Evolutionary conservation across 164 flowering plant genomes (phyloP).

Genomic region (Nymphaea colorata): DNA sequence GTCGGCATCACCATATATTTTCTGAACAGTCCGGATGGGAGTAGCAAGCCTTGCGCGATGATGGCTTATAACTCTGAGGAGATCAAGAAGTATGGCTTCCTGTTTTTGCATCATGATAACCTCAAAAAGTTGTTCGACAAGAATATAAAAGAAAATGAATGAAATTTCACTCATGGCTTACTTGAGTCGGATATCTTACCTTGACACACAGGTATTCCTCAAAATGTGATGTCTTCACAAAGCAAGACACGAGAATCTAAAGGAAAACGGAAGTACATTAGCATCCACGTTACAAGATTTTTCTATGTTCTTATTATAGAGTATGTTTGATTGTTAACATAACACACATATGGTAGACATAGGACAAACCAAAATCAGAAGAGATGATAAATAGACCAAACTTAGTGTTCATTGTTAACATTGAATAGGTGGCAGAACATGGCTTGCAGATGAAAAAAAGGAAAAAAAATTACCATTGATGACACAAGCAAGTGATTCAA

Average conservation of each 20-base stretch:
- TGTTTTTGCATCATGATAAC: conserved; percentile 18
- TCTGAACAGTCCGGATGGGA: conserved; percentile 88
- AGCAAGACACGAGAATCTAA: conserved; percentile 82
- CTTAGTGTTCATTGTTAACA: no score
- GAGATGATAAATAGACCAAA: no score
- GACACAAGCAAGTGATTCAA: not conserved
- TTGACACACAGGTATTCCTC: conserved; percentile 93
- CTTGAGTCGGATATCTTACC: conserved; percentile 26
- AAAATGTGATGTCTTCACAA: conserved; percentile 85
- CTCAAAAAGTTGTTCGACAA: no score
- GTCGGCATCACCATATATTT: conserved; percentile 60
- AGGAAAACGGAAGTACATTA: not conserved
- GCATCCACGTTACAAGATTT: not conserved
- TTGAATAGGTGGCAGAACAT: no score
- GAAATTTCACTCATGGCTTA: not conserved
- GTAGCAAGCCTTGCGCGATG: conserved; percentile 94
- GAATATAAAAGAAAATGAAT: no score
- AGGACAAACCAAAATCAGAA: no score
- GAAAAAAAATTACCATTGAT: not conserved
- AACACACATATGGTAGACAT: no score
- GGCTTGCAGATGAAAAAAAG: no score
- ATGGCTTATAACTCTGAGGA: conserved; percentile 90
- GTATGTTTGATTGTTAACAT: no score
- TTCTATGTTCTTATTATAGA: no score
- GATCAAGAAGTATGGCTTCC: conserved; percentile 91